These are phyloP conservation scores for Boletales sp. DNA, from an alignment of 768 basidiomycete species.

Conservation along the genomic window DNA sequence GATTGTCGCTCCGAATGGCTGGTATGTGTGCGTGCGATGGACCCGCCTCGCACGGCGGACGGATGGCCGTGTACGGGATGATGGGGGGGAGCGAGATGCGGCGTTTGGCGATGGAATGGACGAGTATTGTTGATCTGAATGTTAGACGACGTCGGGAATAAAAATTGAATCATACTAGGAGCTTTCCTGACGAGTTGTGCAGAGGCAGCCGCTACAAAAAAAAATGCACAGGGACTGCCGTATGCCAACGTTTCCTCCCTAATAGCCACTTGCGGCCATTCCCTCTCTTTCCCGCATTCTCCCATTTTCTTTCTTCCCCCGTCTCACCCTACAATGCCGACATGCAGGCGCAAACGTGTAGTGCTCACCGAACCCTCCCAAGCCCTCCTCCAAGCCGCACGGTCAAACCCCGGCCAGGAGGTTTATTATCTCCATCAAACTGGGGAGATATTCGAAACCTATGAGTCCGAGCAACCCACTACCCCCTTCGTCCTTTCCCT, in stretches of 20 bases:
- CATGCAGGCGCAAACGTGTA: constrained; percentile 86
- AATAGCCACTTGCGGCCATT: constrained; percentile 53
- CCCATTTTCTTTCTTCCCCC: constrained; percentile 43
- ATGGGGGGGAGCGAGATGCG: neutral
- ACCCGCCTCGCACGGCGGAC: constrained; percentile 11
- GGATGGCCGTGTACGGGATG: neutral
- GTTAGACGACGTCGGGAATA: neutral
- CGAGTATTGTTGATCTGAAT: constrained; percentile 1
- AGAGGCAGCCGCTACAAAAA: constrained; percentile 23
- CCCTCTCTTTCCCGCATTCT: constrained; percentile 59
- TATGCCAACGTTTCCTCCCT: constrained; percentile 51
- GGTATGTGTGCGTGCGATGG: neutral
- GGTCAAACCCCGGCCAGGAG: constrained; percentile 61
- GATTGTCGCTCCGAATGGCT: constrained; percentile 1
- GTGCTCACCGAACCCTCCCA: constrained; percentile 81
- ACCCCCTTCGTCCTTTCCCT: constrained; percentile 23
- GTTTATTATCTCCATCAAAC: constrained; percentile 94
- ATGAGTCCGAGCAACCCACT: constrained; percentile 64
- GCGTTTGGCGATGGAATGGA: neutral
- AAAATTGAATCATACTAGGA: constrained; percentile 11
- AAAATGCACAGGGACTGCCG: constrained; percentile 30
- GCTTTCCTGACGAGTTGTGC: constrained; percentile 15
- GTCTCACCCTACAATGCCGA: constrained; percentile 60
- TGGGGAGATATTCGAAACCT: constrained; percentile 95
- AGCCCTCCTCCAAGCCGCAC: constrained; percentile 60